phyloP scores from a whole-genome alignment of 768 basidiomycete species.

The Hortiboletus flavorubellus region DNA sequence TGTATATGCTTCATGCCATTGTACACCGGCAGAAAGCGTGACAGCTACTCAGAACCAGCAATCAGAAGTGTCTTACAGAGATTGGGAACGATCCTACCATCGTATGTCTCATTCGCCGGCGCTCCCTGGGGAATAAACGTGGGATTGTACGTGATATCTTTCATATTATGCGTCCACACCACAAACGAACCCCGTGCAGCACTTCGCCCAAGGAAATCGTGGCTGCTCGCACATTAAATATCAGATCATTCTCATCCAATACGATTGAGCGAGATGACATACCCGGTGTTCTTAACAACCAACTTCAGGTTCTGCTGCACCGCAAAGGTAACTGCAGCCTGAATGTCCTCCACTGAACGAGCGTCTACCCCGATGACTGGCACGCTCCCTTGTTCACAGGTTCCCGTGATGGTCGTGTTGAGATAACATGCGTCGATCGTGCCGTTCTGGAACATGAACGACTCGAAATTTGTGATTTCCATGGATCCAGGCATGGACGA shows the following conservation, averaged over 20 bases:
- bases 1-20: constrained; percentile 46
- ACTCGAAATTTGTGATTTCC: constrained; percentile 35
- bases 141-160: constrained; percentile 35
- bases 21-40: constrained; percentile 42
- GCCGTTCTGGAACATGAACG: constrained; percentile 39
- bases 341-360: constrained; percentile 23
- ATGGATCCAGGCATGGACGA: constrained; percentile 39
- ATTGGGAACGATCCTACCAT: constrained; percentile 16
- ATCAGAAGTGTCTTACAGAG: not conserved
- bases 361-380: constrained; percentile 26
- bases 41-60: constrained; percentile 26
- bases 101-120: constrained; percentile 9
- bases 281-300: constrained; percentile 31
- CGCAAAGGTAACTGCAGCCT: constrained; percentile 25
- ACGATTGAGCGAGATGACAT: not conserved
- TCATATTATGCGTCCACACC: constrained; percentile 44
- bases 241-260: not conserved
- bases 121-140: constrained; percentile 35
- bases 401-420: constrained; percentile 29
- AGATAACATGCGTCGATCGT: constrained; percentile 38
- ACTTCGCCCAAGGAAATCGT: constrained; percentile 41
- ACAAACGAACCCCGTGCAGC: constrained; percentile 37
- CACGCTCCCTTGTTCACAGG: constrained; percentile 25
- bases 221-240: constrained; percentile 15
- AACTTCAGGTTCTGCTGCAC: constrained; percentile 20